Percentiles rank a stretch among this genome's conserved stretches.
These are phyloP conservation scores for Larix sibirica DNA, from an alignment of 83 land plant species.

Conservation along the genomic window DNA sequence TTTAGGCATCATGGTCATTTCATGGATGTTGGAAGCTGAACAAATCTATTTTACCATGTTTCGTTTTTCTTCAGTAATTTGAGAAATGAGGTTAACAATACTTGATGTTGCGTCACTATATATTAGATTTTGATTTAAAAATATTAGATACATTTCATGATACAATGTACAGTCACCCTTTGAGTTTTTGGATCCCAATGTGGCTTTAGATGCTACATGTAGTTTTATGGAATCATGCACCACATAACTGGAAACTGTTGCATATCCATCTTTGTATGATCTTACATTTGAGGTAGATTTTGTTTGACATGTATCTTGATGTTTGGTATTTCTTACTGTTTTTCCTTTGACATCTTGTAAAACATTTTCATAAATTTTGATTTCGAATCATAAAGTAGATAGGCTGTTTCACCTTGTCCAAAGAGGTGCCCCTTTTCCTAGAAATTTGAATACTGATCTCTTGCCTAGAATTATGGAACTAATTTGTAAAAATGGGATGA, in stretches of 20 bases:
- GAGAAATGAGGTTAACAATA: background rate
- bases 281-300: slow-evolving; percentile 82
- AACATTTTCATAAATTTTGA: background rate
- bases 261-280: slow-evolving; percentile 95
- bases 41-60: background rate
- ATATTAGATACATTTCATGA: background rate
- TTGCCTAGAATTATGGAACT: too few relatives aligned
- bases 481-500: too few relatives aligned
- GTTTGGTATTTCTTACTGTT: background rate
- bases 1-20: background rate
- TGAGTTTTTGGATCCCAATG: slow-evolving; percentile 92
- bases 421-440: too few relatives aligned
- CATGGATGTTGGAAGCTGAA: too few relatives aligned
- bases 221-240: slow-evolving; percentile 97
- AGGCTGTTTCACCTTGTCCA: too few relatives aligned
- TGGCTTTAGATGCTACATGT: slow-evolving; percentile 92
- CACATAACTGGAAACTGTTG: slow-evolving; percentile 86
- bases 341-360: background rate
- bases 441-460: too few relatives aligned
- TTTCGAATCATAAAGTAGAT: too few relatives aligned
- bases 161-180: slow-evolving; percentile 78
- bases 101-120: background rate
- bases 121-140: background rate
- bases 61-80: background rate
- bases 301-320: background rate